Evolutionary conservation across 805 yeast species (phyloP), one percentile per base, ranked within the genome.

Genomic region (Saturnispora dispora): DNA sequence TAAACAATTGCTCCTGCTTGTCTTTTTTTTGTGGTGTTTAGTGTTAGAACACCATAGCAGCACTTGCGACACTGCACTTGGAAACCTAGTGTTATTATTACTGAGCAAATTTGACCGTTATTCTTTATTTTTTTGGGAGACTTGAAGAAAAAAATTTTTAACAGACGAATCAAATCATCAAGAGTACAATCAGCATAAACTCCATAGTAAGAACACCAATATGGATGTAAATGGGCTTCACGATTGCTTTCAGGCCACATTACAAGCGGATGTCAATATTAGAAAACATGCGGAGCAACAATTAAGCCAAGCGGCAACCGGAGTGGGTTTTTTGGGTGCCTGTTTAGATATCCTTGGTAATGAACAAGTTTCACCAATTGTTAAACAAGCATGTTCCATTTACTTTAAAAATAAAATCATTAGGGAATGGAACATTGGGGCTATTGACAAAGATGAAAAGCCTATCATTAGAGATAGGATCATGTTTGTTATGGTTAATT

Each of bases 301-400:
- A 57, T 75, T 90, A 47, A 75, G 75, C 52, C 72, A 74, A 59
- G 80, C 83, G 7, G 78, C 83, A 46, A 59, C 62, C 28, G 65
- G 74, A 3, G 79, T 85, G 1, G 96, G 95, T 5, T 90, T 90
- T 62, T 69, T 88, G 39, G 85, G 85, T 5, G 90, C 91, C 1
- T 86, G 96, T 65, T 70, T 91, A 45, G 91, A 87, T 62, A 83
- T 89, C 48, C 73, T 88, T 18, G 63, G 76, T 17, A 76, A 79
- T 20, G 67, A 68, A 6, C 78, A 75, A 17, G 80, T 78, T 10
- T 71, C 79, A 18, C 72, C 74, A 1, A 77, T 74, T 28, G 76
- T 87, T 47, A 79, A 83, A 58, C 75, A 81, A 52, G 88, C 96
- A 8, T 86, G 96, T 27, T 93, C 95, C 0, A 83, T 91, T 23